Evolutionary conservation across 75 land plant genomes (phyloP).

Genomic region (Isoetes taiwanensis): DNA sequence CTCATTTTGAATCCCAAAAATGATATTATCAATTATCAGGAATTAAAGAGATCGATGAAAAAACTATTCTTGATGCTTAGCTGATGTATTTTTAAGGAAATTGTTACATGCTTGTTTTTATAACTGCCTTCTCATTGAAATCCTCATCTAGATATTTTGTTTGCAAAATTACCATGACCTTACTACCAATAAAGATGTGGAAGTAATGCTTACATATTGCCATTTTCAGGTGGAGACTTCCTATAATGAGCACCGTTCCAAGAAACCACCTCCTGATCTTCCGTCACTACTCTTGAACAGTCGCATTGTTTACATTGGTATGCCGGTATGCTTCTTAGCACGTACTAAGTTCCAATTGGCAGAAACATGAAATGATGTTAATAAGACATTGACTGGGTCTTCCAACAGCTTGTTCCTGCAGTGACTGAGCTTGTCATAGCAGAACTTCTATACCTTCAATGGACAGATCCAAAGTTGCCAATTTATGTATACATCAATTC

Average conservation of each 20-base stretch:
- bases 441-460: slow-evolving; percentile 74
- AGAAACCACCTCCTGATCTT: slow-evolving; percentile 77
- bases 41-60: too few relatives aligned
- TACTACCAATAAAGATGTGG: too few relatives aligned
- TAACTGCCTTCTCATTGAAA: too few relatives aligned
- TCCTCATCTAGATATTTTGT: too few relatives aligned
- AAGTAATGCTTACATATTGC: background rate
- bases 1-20: too few relatives aligned
- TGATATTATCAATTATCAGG: too few relatives aligned
- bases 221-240: slow-evolving; percentile 47
- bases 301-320: slow-evolving; percentile 78
- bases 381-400: too few relatives aligned
- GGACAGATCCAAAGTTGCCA: slow-evolving; percentile 71
- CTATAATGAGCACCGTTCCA: slow-evolving; percentile 72
- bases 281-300: slow-evolving; percentile 71
- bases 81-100: too few relatives aligned
- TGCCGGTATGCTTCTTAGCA: slow-evolving; percentile 75
- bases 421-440: slow-evolving; percentile 92
- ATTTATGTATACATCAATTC: slow-evolving; percentile 89
- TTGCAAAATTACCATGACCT: too few relatives aligned
- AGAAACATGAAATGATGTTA: background rate
- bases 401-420: slow-evolving; percentile 76
- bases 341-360: background rate
- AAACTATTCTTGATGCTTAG: too few relatives aligned
- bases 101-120: too few relatives aligned